A percentile compares a stretch with the other conserved stretches of the same genome.
Evolutionary conservation across 2,329 filamentous ascomycete genomes (phyloP).

Genomic region (Microdochium paspali): DNA sequence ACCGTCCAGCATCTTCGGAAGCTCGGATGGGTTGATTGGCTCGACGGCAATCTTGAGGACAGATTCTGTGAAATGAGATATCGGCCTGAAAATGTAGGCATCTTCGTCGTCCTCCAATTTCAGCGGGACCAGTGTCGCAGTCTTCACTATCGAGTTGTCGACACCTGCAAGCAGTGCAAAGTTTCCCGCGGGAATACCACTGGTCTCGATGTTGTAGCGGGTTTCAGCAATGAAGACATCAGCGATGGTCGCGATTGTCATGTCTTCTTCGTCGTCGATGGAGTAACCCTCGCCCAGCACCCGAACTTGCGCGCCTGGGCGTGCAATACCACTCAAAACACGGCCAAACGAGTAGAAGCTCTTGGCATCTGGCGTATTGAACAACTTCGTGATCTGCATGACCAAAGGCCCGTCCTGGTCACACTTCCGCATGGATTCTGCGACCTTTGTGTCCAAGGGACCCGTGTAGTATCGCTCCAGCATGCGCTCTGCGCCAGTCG

Average conservation of each 20-base stretch:
- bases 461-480: slow-evolving; percentile 89
- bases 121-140: slow-evolving; percentile 77
- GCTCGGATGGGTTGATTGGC: slow-evolving; percentile 93
- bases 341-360: slow-evolving; percentile 84
- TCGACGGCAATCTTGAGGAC: slow-evolving; percentile 97
- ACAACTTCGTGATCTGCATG: slow-evolving; percentile 88
- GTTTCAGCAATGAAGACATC: slow-evolving; percentile 89
- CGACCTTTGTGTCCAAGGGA: slow-evolving; percentile 72
- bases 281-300: slow-evolving; percentile 95
- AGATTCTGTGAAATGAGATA: slow-evolving; percentile 92
- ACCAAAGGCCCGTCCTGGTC: slow-evolving; percentile 85
- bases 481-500: slow-evolving; percentile 65
- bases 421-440: slow-evolving; percentile 69
- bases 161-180: slow-evolving; percentile 87
- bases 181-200: slow-evolving; percentile 88
- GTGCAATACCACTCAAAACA: slow-evolving; percentile 85
- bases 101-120: slow-evolving; percentile 81
- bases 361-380: slow-evolving; percentile 83
- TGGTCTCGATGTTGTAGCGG: slow-evolving; percentile 83
- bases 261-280: slow-evolving; percentile 95
- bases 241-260: slow-evolving; percentile 75
- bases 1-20: slow-evolving; percentile 98
- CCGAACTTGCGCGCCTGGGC: slow-evolving; percentile 71
- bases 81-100: slow-evolving; percentile 87
- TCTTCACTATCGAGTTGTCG: slow-evolving; percentile 97